Evolutionary conservation across 2,329 filamentous ascomycete species (phyloP), one percentile per base, ranked within the genome.

Genomic region (Metarhizium sp.): DNA sequence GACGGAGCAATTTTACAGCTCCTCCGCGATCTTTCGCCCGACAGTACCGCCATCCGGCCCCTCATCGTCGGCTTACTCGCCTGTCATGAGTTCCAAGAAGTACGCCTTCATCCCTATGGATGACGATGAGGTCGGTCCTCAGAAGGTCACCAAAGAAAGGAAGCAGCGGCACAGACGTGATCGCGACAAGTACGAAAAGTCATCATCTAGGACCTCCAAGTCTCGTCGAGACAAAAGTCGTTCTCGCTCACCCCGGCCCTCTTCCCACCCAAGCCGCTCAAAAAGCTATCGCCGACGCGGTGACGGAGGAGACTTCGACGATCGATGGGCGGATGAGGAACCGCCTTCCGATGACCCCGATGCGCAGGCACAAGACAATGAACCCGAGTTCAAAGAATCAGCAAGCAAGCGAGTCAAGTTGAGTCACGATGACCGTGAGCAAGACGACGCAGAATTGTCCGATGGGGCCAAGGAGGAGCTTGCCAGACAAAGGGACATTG

Each of bases 261-360:
- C 63, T 18, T 67, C 66, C 14, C 61, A 63, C 8, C 59, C 54
- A 34, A 67, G 65, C 32, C 71, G 68, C 16, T 67, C 73, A 2
- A 78, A 74, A 57, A 68, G 73, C 30, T 74, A 76, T 55, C 73
- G 71, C 55, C 74, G 65, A 66, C 69, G 70, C 66, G 68, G 72
- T 60, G 58, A 69, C 61, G 65, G 69, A 60, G 66, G 57, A 38
- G 81, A 88, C 59, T 86, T 87, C 60, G 87, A 91, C 50, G 87
- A 91, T 64, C 77, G 88, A 54, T 95, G 90, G 90, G 90, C 85
- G 1, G 89, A 94, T 62, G 87, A 92, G 64, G 87, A 89, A 62
- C 74, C 75, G 30, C 67, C 69, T 0, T 75, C 78, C 0, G 73
- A 73, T 16, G 65, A 61, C 6, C 66, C 69, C 4, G 74, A 72